Evolutionary conservation across 2,329 filamentous ascomycete genomes (phyloP).

Genomic region (Venturia effusa): DNA sequence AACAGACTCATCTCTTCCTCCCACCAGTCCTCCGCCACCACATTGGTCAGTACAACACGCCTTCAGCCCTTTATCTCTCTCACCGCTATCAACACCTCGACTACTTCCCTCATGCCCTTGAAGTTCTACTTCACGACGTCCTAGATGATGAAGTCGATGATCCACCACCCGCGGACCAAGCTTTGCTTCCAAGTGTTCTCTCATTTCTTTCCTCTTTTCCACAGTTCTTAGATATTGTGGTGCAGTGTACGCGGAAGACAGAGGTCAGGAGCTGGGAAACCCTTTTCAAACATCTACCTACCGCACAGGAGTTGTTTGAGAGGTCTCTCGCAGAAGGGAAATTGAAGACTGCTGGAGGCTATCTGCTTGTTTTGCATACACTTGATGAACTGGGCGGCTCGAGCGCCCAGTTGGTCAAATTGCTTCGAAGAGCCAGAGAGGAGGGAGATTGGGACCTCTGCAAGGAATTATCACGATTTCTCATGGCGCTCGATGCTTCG

Average conservation of each 20-base stretch:
- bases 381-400: constrained; percentile 58
- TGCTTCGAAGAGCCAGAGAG: constrained; percentile 69
- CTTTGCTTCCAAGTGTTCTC: constrained; percentile 40
- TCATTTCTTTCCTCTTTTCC: constrained; percentile 47
- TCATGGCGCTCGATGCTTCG: constrained; percentile 82
- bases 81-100: constrained; percentile 77
- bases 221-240: constrained; percentile 86
- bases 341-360: constrained; percentile 90
- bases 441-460: constrained; percentile 93
- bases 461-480: constrained; percentile 86
- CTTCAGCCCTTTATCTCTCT: constrained; percentile 69
- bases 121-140: constrained; percentile 85
- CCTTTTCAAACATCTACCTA: constrained; percentile 81
- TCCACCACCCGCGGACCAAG: constrained; percentile 28
- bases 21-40: constrained; percentile 77
- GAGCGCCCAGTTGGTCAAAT: constrained; percentile 66
- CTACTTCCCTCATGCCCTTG: constrained; percentile 88
- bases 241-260: constrained; percentile 95
- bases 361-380: constrained; percentile 88
- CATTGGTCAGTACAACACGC: constrained; percentile 62
- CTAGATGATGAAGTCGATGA: constrained; percentile 87
- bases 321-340: constrained; percentile 76
- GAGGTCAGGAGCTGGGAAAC: constrained; percentile 93
- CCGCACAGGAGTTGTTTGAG: constrained; percentile 85
- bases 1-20: constrained; percentile 83